Base-by-base conservation (phyloP, 768 basidiomycete genomes). In the Boletus edulis region DNA sequence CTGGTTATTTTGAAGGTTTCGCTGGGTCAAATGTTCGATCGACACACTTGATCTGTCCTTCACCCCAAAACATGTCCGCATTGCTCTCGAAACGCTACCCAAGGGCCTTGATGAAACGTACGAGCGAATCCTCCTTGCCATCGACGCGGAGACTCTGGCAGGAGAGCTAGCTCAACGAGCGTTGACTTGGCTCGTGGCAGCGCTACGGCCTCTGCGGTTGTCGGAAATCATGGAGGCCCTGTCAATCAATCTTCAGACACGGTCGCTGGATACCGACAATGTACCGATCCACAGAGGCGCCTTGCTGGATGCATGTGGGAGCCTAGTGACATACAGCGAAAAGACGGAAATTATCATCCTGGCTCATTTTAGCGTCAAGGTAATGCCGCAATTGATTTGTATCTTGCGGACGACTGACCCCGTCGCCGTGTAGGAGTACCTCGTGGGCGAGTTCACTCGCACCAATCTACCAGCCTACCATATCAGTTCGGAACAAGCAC, bases 281-380 rank as follows among this genome's bases (percentile, higher is more conserved):
- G 37, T 37, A 0, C 48, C 53, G 0, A n/a, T 51, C 6, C 41
- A 54, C 4, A 24, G 15, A 8, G 3, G 9, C 4, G 48, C 41
- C 0, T 44, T 54, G 17, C 35, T 54, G 2, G 56, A 61, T 3
- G 54, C 46, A 12, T 51, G 60, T 20, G 49, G 59, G 4, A 63
- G 51, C 6, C 56, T 64, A 6, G 62, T 64, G n/a, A 50, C 38
- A 3, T 46, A 57, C 5, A 4, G 32, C 13, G 10, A 10, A 34
- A 35, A 42, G 35, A 57, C 42, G 0, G 29, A n/a, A 10, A 20
- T 58, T 2, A 4, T 64, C 0, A 44, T 46, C 4, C 41, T 64
- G 1, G 54, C 62, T 2, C 63, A 64, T 52, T 64, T 52, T 37
- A 56, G 49, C 17, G 56, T 64, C 46, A 63, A 63, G 59, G 62